A percentile compares a stretch with the other conserved stretches of the same genome.
phyloP scores from a whole-genome alignment of 2,329 filamentous ascomycete genomes.

The Hypoxylon sp. region DNA sequence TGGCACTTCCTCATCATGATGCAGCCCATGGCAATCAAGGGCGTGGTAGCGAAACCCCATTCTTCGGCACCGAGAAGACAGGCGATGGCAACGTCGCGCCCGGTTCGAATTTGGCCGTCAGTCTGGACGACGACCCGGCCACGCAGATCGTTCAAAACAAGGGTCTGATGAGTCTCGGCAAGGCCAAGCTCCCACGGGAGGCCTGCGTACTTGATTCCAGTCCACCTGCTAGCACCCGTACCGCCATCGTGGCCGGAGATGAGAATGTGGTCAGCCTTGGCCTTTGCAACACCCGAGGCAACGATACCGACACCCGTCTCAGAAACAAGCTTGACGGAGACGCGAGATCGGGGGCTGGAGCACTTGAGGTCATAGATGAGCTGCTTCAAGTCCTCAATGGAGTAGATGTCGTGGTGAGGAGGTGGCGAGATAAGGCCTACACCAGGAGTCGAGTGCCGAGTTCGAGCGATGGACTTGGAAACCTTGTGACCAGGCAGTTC shows the following conservation, averaged over 20 bases:
- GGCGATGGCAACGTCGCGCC: slow-evolving; percentile 91
- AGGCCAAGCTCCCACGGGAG: slow-evolving; percentile 96
- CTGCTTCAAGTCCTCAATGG: slow-evolving; percentile 97
- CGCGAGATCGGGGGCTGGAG: slow-evolving; percentile 87
- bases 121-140: slow-evolving; percentile 96
- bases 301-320: slow-evolving; percentile 98
- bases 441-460: slow-evolving; percentile 93
- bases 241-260: slow-evolving; percentile 98
- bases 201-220: slow-evolving; percentile 97
- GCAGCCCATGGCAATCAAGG: slow-evolving; percentile 95
- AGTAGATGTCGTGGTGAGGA: slow-evolving; percentile 98
- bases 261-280: slow-evolving; percentile 94
- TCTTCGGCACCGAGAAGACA: slow-evolving; percentile 97
- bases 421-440: slow-evolving; percentile 96
- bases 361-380: slow-evolving; percentile 98
- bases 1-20: slow-evolving; percentile 90
- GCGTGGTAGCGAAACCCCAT: slow-evolving; percentile 95
- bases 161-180: slow-evolving; percentile 94
- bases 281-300: slow-evolving; percentile 95
- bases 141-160: slow-evolving; percentile 94
- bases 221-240: slow-evolving; percentile 96
- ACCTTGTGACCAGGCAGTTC: slow-evolving; percentile 98
- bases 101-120: slow-evolving; percentile 91
- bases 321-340: slow-evolving; percentile 97
- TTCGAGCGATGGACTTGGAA: slow-evolving; percentile 90